phyloP scores from a whole-genome alignment of 2,329 filamentous ascomycete genomes.

The Bertia moriformis region DNA sequence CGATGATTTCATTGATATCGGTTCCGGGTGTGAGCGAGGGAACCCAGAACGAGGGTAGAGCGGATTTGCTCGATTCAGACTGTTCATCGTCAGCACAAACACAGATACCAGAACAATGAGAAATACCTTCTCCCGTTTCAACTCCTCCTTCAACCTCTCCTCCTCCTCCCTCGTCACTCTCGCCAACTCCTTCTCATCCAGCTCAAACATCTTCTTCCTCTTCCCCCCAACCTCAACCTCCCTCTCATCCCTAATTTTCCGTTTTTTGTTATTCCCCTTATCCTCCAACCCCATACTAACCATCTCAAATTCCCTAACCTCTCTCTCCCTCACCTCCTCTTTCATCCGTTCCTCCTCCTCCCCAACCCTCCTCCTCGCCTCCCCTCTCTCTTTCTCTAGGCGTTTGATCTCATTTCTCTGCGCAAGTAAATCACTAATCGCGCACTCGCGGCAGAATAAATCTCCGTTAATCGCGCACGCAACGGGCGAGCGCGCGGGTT shows the following conservation, averaged over 20 bases:
- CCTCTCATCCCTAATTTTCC: conserved; percentile 15
- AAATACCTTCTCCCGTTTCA: conserved; percentile 58
- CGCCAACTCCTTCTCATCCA: conserved; percentile 64
- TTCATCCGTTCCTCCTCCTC: conserved; percentile 47
- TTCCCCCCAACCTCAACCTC: conserved; percentile 18
- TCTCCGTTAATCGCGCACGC: conserved; percentile 65
- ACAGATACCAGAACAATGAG: conserved; percentile 1
- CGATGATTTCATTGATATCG: conserved; percentile 37
- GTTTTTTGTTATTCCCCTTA: conserved; percentile 12
- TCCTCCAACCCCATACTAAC: conserved; percentile 58
- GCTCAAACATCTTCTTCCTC: conserved; percentile 65
- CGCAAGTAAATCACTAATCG: conserved; percentile 74
- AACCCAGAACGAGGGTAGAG: conserved; percentile 82
- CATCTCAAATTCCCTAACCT: conserved; percentile 70
- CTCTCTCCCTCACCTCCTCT: conserved; percentile 54
- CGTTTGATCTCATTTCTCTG: conserved; percentile 87
- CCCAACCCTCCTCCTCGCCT: conserved; percentile 43
- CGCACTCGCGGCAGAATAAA: conserved; percentile 90
- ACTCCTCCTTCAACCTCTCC: conserved; percentile 51
- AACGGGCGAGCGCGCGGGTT: conserved; percentile 58
- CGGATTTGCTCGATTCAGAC: conserved; percentile 38
- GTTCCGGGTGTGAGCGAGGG: conserved; percentile 65
- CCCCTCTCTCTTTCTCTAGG: conserved; percentile 50
- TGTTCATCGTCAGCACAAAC: conserved; percentile 16
- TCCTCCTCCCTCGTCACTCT: conserved; percentile 58